Evolutionary conservation across 768 basidiomycete species (phyloP).

Genomic region (Sarcodon sp.): DNA sequence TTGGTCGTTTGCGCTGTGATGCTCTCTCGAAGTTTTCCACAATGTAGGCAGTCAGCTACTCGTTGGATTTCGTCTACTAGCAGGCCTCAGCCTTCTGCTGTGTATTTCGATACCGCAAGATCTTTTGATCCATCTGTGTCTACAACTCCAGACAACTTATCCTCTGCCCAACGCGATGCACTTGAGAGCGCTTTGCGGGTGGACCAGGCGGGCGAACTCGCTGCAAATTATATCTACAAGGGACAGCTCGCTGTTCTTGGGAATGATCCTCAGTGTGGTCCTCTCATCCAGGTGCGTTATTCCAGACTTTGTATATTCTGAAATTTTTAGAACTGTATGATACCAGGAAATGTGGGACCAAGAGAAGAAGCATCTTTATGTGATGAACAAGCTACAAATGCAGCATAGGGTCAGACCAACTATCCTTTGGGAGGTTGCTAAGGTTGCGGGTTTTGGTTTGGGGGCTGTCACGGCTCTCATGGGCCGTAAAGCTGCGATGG

Average conservation of each 20-base stretch:
- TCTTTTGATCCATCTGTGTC: slow-evolving; percentile 26
- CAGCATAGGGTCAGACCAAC: slow-evolving; percentile 86
- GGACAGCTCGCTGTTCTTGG: slow-evolving; percentile 75
- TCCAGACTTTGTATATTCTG: slow-evolving; percentile 1
- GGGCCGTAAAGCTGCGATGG: slow-evolving; percentile 94
- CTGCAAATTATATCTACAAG: slow-evolving; percentile 91
- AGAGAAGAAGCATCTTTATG: slow-evolving; percentile 81
- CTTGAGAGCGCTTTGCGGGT: slow-evolving; percentile 71
- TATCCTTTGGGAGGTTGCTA: slow-evolving; percentile 70
- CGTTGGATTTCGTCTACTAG: slow-evolving; percentile 3
- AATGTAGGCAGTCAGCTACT: too few relatives aligned
- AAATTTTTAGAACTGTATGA: background rate
- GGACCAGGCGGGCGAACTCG: slow-evolving; percentile 92
- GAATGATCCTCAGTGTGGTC: slow-evolving; percentile 36
- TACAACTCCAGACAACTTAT: slow-evolving; percentile 43
- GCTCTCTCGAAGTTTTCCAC: too few relatives aligned
- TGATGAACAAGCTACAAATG: slow-evolving; percentile 74
- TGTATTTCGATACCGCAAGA: slow-evolving; percentile 31
- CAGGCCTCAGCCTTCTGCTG: slow-evolving; percentile 23
- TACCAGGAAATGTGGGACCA: slow-evolving; percentile 95
- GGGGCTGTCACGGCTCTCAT: slow-evolving; percentile 78
- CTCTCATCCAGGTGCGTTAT: slow-evolving; percentile 60
- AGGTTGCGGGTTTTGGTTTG: slow-evolving; percentile 76
- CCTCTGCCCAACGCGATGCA: slow-evolving; percentile 29
- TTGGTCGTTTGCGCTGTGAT: too few relatives aligned